Base-by-base conservation (phyloP, 305 asterid genomes). In the Fraxinus ornus region DNA sequence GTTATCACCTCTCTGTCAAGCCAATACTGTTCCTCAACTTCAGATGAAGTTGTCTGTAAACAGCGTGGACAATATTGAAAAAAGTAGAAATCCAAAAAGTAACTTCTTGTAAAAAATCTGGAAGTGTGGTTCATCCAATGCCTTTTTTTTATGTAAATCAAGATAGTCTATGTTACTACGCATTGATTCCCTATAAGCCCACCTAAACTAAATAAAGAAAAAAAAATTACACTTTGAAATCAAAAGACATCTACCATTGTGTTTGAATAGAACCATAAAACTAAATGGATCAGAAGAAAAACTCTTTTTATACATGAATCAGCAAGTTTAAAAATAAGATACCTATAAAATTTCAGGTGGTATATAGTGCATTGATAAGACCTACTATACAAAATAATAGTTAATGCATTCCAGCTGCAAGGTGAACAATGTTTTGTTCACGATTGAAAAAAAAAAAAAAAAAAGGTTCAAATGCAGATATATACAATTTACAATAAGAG, bases 1-100 rank as follows among this genome's bases (percentile, higher is more conserved):
- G 81, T 76, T 79, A 76, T 79, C 84, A 92, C 97, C 91, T 89
- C 93, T 86, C 86, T 87, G 74, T 84, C 92, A 78, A 86, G 74
- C 88, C 88, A 79, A 30, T 75, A 4, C 57, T 79, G 83, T 82
- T 82, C 89, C 82, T 89, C 91, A 30, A 79, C 70, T 76, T 86
- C 86, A 60, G 88, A 80, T 79, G 86, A 80, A 57, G 74, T 82
- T 77, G 83, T 74, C 91, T 84, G 90, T 80, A 77, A 68, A 79
- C 52, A 70, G 47, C 44, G 17, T 55, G 72, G 75, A 75, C 78
- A 80, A 60, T 83, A 60, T 84, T 28, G 41, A 77, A 57, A 62
- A n/a, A 62, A 17, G 76, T 32, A 73, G 2, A 10, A 32, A 33
- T 36, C 68, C 22, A 39, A 39, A 64, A 68, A 5, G 70, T 7